Evolutionary conservation across 352 stramenopile species (phyloP).

Genomic region (Phytophthora ramorum): DNA sequence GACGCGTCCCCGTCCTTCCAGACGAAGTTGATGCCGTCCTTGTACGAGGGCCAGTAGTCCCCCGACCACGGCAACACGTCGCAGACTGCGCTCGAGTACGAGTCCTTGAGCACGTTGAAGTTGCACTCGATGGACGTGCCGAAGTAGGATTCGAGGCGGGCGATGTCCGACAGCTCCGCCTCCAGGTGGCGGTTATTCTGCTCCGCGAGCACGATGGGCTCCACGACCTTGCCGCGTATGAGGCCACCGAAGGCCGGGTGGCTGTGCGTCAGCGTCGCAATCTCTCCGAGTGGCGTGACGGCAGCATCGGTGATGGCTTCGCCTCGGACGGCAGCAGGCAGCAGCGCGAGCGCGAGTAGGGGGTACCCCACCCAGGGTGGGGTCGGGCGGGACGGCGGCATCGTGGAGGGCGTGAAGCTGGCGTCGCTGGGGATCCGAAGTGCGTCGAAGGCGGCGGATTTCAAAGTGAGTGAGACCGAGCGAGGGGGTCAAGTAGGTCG

Average conservation of each 20-base stretch:
- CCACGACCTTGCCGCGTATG: slow-evolving; percentile 14
- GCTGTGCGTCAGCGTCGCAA: slow-evolving; percentile 36
- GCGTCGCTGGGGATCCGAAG: slow-evolving; percentile 1
- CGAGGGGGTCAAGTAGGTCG: background rate
- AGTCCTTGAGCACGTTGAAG: slow-evolving; percentile 38
- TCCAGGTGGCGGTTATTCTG: slow-evolving; percentile 30
- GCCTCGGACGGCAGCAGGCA: slow-evolving; percentile 12
- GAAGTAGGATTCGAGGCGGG: slow-evolving; percentile 50
- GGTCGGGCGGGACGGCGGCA: slow-evolving; percentile 11
- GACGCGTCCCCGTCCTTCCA: slow-evolving; percentile 36
- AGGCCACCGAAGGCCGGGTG: slow-evolving; percentile 49
- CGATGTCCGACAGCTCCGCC: slow-evolving; percentile 39
- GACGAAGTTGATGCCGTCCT: slow-evolving; percentile 65
- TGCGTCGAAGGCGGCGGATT: slow-evolving; percentile 28
- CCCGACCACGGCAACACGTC: slow-evolving; percentile 50
- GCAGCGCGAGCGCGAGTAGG: slow-evolving; percentile 17
- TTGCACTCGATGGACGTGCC: slow-evolving; percentile 39
- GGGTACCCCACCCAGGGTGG: slow-evolving; percentile 29
- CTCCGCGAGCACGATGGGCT: slow-evolving; percentile 34
- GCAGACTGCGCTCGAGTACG: slow-evolving; percentile 19
- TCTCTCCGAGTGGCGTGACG: slow-evolving; percentile 32
- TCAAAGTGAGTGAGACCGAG: slow-evolving; percentile 22
- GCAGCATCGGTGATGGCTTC: slow-evolving; percentile 40
- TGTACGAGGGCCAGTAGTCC: slow-evolving; percentile 69
- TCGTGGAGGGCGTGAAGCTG: slow-evolving; percentile 17